These are phyloP conservation scores for Morella rubra DNA, from an alignment of 306 rosid species.

Conservation along the genomic window DNA sequence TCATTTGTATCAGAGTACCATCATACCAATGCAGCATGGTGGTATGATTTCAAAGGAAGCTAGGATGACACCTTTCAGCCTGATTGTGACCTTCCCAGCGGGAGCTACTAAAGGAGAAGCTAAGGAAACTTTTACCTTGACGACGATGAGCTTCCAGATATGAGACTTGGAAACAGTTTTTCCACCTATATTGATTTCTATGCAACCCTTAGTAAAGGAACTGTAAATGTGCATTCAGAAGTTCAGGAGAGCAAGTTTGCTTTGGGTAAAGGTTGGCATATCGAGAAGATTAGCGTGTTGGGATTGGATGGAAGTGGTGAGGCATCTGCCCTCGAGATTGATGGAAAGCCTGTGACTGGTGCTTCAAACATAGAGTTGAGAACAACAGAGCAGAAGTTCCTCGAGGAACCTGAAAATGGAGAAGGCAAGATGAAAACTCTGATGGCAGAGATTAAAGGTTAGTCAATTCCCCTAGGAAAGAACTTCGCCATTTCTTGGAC, in stretches of 20 bases:
- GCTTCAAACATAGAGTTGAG: slow-evolving; percentile 41
- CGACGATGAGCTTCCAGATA: slow-evolving; percentile 75
- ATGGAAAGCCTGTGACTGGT: slow-evolving; percentile 43
- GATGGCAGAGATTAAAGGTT: slow-evolving; percentile 67
- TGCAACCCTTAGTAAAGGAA: slow-evolving; percentile 57
- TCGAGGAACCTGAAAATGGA: slow-evolving; percentile 38
- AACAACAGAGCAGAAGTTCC: slow-evolving; percentile 42
- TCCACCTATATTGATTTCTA: slow-evolving; percentile 66
- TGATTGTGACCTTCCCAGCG: slow-evolving; percentile 64
- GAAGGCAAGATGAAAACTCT: slow-evolving; percentile 39
- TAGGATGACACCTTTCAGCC: slow-evolving; percentile 72
- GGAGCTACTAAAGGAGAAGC: slow-evolving; percentile 68
- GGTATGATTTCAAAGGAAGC: slow-evolving; percentile 84
- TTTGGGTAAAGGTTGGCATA: slow-evolving; percentile 62
- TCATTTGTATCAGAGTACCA: slow-evolving; percentile 81
- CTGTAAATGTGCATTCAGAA: slow-evolving; percentile 78
- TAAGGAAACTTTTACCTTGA: slow-evolving; percentile 78
- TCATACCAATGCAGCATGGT: slow-evolving; percentile 91
- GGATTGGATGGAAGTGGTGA: slow-evolving; percentile 60
- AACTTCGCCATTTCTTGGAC: slow-evolving; percentile 83
- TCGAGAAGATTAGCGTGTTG: slow-evolving; percentile 65
- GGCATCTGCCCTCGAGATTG: slow-evolving; percentile 50
- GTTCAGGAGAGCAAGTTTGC: slow-evolving; percentile 90
- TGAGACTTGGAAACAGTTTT: slow-evolving; percentile 71
- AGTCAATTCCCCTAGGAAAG: slow-evolving; percentile 70